Evolutionary conservation across 352 stramenopile genomes (phyloP).

Genomic region (Phytophthora constricta): DNA sequence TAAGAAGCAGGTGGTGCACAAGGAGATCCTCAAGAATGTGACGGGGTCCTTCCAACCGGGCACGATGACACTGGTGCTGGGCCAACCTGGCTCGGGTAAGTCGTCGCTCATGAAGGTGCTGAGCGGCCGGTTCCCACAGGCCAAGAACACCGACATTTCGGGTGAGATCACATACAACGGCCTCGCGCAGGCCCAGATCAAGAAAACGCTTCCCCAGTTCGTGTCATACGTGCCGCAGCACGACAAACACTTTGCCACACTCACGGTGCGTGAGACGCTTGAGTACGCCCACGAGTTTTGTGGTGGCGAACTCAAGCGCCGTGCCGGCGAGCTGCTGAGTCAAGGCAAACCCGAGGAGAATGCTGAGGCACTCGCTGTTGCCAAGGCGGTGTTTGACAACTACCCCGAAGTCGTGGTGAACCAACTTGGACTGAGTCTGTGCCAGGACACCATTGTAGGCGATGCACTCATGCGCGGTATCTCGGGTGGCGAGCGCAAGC

Average conservation of each 20-base stretch:
- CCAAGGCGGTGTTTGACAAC: constrained; percentile 43
- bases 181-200: constrained; percentile 27
- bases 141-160: constrained; percentile 43
- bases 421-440: constrained; percentile 59
- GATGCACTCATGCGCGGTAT: constrained; percentile 63
- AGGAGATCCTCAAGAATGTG: constrained; percentile 42
- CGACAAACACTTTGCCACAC: constrained; percentile 40
- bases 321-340: constrained; percentile 37
- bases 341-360: constrained; percentile 54
- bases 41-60: constrained; percentile 42
- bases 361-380: constrained; percentile 34
- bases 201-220: constrained; percentile 53
- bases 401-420: constrained; percentile 60
- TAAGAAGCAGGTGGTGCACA: constrained; percentile 31
- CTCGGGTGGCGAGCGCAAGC: constrained; percentile 73
- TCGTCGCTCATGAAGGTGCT: constrained; percentile 45
- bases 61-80: constrained; percentile 42
- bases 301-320: constrained; percentile 42
- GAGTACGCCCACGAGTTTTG: constrained; percentile 66
- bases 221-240: constrained; percentile 55
- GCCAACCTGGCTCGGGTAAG: constrained; percentile 36
- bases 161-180: constrained; percentile 67
- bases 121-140: constrained; percentile 46
- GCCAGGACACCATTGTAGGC: constrained; percentile 70
- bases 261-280: constrained; percentile 68